Conservation (phyloP, 768 basidiomycete species). For the Nidularia sp. region DNA sequence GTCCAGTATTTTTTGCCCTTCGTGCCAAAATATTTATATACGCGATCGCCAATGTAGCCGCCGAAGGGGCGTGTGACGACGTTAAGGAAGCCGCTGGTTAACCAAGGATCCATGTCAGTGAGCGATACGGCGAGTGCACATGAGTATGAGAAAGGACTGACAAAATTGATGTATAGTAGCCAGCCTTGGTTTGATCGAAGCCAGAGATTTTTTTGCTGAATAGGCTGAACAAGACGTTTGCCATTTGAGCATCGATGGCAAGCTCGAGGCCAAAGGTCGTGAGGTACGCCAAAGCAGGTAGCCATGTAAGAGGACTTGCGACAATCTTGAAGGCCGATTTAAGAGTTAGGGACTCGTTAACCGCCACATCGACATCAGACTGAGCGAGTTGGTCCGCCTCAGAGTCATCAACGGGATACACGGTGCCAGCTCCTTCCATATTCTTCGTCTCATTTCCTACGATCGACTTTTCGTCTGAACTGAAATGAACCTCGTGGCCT, state of each 20-base stretch:
- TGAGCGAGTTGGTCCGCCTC: conserved; percentile 8
- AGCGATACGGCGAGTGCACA: background rate
- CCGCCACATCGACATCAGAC: conserved; percentile 36
- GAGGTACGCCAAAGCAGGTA: conserved; percentile 48
- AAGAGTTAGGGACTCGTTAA: conserved; percentile 39
- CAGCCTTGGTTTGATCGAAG: conserved; percentile 47
- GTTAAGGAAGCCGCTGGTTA: conserved; percentile 44
- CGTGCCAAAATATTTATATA: conserved; percentile 39
- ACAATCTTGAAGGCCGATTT: conserved; percentile 26
- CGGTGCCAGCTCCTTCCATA: conserved; percentile 16
- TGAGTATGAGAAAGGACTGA: conserved; percentile 1
- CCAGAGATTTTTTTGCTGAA: conserved; percentile 25
- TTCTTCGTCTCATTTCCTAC: conserved; percentile 20
- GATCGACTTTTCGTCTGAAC: conserved; percentile 15
- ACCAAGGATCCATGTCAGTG: background rate
- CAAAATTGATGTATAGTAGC: conserved; percentile 39
- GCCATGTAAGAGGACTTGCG: conserved; percentile 44
- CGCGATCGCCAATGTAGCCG: conserved; percentile 41
- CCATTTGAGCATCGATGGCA: conserved; percentile 49
- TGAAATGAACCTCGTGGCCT: conserved; percentile 10
- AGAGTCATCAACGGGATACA: conserved; percentile 10
- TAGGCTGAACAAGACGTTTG: conserved; percentile 36
- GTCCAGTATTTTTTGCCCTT: conserved; percentile 46
- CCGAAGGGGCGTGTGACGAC: conserved; percentile 45
- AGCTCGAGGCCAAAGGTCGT: conserved; percentile 59